Evolutionary conservation across 495 filamentous ascomycete genomes (phyloP).

Genomic region (Patellaria atrata): DNA sequence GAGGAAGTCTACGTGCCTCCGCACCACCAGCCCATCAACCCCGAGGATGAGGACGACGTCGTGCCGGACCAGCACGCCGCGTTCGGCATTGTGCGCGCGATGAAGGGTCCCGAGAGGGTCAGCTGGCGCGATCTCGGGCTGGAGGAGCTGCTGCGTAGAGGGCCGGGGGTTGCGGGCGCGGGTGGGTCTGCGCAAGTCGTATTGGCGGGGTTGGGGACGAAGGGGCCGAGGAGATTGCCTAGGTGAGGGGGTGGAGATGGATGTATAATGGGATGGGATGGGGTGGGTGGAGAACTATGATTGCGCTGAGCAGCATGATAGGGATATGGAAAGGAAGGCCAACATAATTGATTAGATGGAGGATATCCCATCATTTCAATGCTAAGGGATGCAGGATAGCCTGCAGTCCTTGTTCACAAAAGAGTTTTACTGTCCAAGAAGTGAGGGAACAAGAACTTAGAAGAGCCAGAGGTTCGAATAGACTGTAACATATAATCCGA

Average conservation of each 20-base stretch:
- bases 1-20: slow-evolving; percentile 76
- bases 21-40: slow-evolving; percentile 83
- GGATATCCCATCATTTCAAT: too few relatives aligned
- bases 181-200: slow-evolving; percentile 1
- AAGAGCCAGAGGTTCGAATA: too few relatives aligned
- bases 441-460: too few relatives aligned
- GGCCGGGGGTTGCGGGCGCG: slow-evolving; percentile 26
- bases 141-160: slow-evolving; percentile 49
- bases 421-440: too few relatives aligned
- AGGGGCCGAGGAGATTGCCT: background rate
- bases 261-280: slow-evolving; percentile 1
- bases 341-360: too few relatives aligned
- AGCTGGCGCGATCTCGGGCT: slow-evolving; percentile 83
- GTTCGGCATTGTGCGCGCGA: slow-evolving; percentile 85
- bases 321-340: too few relatives aligned
- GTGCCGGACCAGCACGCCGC: slow-evolving; percentile 96
- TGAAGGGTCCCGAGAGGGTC: slow-evolving; percentile 46
- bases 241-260: slow-evolving; percentile 2
- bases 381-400: too few relatives aligned
- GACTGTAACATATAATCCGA: too few relatives aligned
- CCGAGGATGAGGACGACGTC: slow-evolving; percentile 93
- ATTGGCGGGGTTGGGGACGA: slow-evolving; percentile 1
- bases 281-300: too few relatives aligned
- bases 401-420: too few relatives aligned
- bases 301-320: too few relatives aligned